Conservation (phyloP, 2,329 filamentous ascomycete genomes). For the Grosmannia huntii region DNA sequence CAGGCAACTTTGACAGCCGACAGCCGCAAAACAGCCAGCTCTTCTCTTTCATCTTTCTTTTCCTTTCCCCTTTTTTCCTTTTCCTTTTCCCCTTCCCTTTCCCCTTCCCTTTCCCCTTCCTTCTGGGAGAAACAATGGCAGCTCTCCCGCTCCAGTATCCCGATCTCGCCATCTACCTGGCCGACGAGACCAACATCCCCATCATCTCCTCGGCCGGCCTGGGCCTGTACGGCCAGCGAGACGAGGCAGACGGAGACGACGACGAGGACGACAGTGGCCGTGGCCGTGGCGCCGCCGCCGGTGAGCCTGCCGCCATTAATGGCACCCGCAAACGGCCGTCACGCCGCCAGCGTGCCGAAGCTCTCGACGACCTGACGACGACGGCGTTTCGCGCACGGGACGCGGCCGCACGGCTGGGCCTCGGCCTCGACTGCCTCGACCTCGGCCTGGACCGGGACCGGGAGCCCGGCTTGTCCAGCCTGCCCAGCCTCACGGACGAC, state of each 20-base stretch:
- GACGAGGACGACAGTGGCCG: background rate
- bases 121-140: slow-evolving; percentile 19
- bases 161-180: slow-evolving; percentile 40
- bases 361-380: slow-evolving; percentile 39
- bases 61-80: background rate
- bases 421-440: slow-evolving; percentile 34
- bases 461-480: background rate
- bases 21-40: background rate
- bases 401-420: slow-evolving; percentile 36
- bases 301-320: too few relatives aligned
- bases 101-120: background rate
- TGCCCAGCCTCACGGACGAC: background rate
- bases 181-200: slow-evolving; percentile 42
- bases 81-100: background rate
- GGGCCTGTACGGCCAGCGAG: slow-evolving; percentile 1
- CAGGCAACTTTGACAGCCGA: background rate
- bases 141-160: slow-evolving; percentile 36
- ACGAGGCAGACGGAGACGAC: background rate
- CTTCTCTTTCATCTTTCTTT: background rate
- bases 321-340: background rate
- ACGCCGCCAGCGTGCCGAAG: slow-evolving; percentile 21
- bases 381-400: slow-evolving; percentile 41
- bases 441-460: slow-evolving; percentile 33
- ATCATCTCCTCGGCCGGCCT: slow-evolving; percentile 35
- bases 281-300: background rate